A percentile compares a stretch with the other conserved stretches of the same genome.
Conservation (phyloP, 768 basidiomycete species). For the Pisolithus tinctorius region DNA sequence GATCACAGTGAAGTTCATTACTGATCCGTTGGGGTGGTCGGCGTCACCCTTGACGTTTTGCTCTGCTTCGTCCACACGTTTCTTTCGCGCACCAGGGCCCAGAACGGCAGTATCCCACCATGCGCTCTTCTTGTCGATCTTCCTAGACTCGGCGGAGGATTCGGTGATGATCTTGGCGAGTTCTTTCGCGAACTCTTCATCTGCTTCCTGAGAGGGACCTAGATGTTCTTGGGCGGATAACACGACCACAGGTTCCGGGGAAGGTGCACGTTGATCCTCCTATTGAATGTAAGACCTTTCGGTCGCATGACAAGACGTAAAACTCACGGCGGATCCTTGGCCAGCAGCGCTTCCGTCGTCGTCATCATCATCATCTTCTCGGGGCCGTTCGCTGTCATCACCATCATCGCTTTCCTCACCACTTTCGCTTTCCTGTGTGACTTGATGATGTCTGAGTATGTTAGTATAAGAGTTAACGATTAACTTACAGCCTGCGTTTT, state of each 20-base stretch:
- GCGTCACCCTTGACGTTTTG: constrained; percentile 39
- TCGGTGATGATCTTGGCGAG: constrained; percentile 93
- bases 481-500: constrained; percentile 49
- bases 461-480: not conserved
- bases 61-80: constrained; percentile 52
- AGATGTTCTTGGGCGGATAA: constrained; percentile 65
- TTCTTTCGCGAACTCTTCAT: constrained; percentile 92
- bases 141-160: constrained; percentile 72
- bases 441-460: constrained; percentile 20
- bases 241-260: constrained; percentile 77
- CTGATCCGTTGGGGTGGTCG: constrained; percentile 25
- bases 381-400: constrained; percentile 32
- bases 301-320: not conserved
- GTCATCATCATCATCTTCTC: constrained; percentile 58
- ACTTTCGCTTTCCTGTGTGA: constrained; percentile 30
- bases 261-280: constrained; percentile 66
- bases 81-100: constrained; percentile 59
- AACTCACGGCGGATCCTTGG: constrained; percentile 49
- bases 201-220: constrained; percentile 83
- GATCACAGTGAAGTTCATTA: constrained; percentile 91
- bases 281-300: not conserved
- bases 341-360: constrained; percentile 36
- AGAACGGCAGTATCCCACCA: constrained; percentile 87
- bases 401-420: constrained; percentile 52
- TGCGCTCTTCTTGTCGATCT: constrained; percentile 84